Evolutionary conservation across 2,329 filamentous ascomycete genomes (phyloP), one percentile per base, ranked within the genome.

Genomic region (Phoma sp.): DNA sequence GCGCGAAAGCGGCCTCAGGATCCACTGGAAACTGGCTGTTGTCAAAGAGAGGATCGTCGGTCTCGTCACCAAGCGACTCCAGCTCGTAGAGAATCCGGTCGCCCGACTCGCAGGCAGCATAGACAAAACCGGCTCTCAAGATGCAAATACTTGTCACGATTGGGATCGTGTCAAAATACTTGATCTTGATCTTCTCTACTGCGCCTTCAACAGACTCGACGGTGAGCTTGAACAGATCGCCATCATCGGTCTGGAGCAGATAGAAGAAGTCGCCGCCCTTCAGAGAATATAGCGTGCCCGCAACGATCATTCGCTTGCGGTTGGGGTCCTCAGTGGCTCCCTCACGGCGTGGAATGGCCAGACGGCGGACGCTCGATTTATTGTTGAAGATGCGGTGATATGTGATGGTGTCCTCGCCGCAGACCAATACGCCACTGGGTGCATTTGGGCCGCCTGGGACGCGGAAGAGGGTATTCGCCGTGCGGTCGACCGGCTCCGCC

Each of bases 11-110:
- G 14, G 88, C 86, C 6, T 81, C 82, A 0, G 89, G 85, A 65
- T 97, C 91, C 0, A 88, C 83, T 0, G 91, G 88, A 61, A 89
- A 96, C 59, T 89, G 82, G 47, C 95, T 91, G 74, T 93, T 97
- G 24, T 81, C 83, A 67, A 93, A 97, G 69, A 96, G 89, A 0
- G 86, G 82, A 74, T 98, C 92, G 2, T 96, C 89, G 58, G 96
- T 92, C 66, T 98, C 93, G 59, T 99, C 95, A 37, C 93, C 96
- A 6, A 99, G 85, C 69, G 96, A 96, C 73, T 97, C 92, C 59
- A 99, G 96, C 72, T 98, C 93, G 75, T 98, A 99, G 64, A 99
- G 92, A 56, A 92, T 87, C 71, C 96, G 90, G 71, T 97, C 95
- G 27, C 96, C 95, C 60, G 89, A 92, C 75, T 99, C 93, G 68